Evolutionary conservation across 768 basidiomycete genomes (phyloP).

Genomic region (Naganishia randhawae): DNA sequence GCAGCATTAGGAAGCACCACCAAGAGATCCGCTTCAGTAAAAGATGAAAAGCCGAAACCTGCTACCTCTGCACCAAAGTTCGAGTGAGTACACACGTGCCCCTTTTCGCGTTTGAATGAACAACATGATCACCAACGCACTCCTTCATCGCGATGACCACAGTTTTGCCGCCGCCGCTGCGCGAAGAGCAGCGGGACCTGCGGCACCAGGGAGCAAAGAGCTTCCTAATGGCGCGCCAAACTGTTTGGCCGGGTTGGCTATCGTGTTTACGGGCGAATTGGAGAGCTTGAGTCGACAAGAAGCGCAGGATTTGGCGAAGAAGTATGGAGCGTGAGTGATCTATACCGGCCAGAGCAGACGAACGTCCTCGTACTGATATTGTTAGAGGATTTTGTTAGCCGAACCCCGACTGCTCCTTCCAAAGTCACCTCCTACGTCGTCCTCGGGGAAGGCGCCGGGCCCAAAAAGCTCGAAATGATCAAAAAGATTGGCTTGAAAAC

Average conservation of each 20-base stretch:
- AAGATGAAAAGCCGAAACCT: slow-evolving; percentile 31
- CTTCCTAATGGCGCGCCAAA: slow-evolving; percentile 68
- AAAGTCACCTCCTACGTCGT: slow-evolving; percentile 85
- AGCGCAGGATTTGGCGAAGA: slow-evolving; percentile 79
- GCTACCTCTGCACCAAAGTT: slow-evolving; percentile 46
- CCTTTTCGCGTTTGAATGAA: slow-evolving; percentile 18
- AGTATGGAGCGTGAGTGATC: slow-evolving; percentile 79
- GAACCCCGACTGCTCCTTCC: slow-evolving; percentile 81
- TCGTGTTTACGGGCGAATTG: slow-evolving; percentile 95
- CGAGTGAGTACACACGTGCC: slow-evolving; percentile 44
- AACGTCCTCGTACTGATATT: too few species aligned
- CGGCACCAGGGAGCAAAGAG: slow-evolving; percentile 59
- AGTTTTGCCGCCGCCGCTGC: slow-evolving; percentile 47
- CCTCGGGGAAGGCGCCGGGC: slow-evolving; percentile 81
- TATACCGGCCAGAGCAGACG: too few species aligned
- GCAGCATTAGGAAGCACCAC: slow-evolving; percentile 28
- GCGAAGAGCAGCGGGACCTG: slow-evolving; percentile 37
- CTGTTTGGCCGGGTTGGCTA: slow-evolving; percentile 76
- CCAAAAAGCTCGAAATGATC: slow-evolving; percentile 79
- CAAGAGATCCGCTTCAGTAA: slow-evolving; percentile 24
- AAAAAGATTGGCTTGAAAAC: slow-evolving; percentile 72
- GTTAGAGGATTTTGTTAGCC: slow-evolving; percentile 54
- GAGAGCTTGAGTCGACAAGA: slow-evolving; percentile 82
- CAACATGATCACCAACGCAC: slow-evolving; percentile 51
- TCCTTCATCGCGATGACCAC: slow-evolving; percentile 61